Base-by-base conservation (phyloP, 2,329 filamentous ascomycete genomes). In the Diplodia corticola region DNA sequence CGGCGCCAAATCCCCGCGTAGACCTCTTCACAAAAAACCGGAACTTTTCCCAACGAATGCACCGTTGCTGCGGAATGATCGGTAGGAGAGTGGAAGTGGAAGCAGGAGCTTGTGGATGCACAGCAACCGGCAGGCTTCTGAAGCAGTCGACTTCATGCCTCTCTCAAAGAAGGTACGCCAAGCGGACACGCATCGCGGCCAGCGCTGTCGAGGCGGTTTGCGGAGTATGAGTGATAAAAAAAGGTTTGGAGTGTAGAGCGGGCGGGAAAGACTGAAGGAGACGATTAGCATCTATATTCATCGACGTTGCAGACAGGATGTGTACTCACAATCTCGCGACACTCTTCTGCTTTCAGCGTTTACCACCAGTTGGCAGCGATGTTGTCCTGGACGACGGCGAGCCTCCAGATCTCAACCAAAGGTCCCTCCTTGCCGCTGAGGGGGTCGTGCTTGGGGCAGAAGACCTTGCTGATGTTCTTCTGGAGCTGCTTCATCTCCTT, bases 321-420 rank as follows among this genome's bases (percentile, higher is more conserved):
- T 17, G 48, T 17, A 30, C 49, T 53, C n/a, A 53, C 49, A 10
- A 9, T 6, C 9, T 53, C 49, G 49, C 49, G 10, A 17, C 26
- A 26, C 26, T n/a, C 26, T 53, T 28, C 13, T 6, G 12, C 3
- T 40, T 15, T 17, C 40, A 44, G 40, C 40, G 4, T 35, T 49
- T n/a, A 61, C 40, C 40, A 61, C 57, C 57, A 61, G 26, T n/a
- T 48, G 26, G 24, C 15, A 2, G 44, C 24, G 26, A 61, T 61
- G 40, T 61, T 61, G 9, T 61, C 57, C 28, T 61, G 57, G 15
- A 61, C 48, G 24, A 49, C 44, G 26, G 57, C 24, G 4, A 61
- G 26, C 26, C 61, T 69, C 69, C 68, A 68, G 40, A 69, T 63
- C n/a, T 67, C 63, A 35, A 69, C 69, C 12, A 70, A 49, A 26